Conservation (phyloP, 257 asterid species). For the Solanum medicagineum region DNA sequence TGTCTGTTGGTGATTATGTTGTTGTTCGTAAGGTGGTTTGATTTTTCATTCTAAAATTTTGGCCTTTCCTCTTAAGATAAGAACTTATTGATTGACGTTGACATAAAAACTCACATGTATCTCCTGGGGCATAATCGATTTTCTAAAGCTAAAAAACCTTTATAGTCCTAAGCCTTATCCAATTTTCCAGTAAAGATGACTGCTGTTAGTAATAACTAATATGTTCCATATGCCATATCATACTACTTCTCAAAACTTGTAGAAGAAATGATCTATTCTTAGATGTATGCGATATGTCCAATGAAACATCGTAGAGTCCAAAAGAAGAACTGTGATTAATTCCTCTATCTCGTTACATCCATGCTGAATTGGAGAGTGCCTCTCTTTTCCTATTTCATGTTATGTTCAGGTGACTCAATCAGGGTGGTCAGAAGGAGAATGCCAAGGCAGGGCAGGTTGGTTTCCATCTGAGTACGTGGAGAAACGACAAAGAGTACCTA, state of each 20-base stretch:
- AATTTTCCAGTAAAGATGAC: background rate
- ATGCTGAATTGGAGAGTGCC: background rate
- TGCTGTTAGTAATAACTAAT: background rate
- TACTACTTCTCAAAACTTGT: background rate
- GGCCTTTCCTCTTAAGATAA: background rate
- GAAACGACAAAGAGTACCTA: slow-evolving; percentile 72
- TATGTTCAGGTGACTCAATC: slow-evolving; percentile 57
- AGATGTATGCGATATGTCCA: background rate
- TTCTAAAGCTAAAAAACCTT: background rate
- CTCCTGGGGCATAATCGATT: background rate
- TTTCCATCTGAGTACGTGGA: slow-evolving; percentile 73
- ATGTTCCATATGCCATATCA: background rate
- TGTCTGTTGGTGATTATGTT: slow-evolving; percentile 70
- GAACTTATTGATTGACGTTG: background rate
- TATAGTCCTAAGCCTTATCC: background rate
- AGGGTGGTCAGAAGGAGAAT: slow-evolving; percentile 99
- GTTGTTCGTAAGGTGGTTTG: slow-evolving; percentile 72
- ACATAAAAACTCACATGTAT: background rate
- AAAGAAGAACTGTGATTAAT: background rate
- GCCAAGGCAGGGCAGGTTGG: slow-evolving; percentile 93
- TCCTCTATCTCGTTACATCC: background rate
- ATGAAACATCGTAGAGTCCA: background rate
- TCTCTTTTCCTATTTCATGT: background rate
- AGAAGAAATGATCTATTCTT: background rate
- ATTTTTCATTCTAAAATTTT: background rate